Evolutionary conservation across 495 filamentous ascomycete genomes (phyloP), one percentile per base, ranked within the genome.

Genomic region (Amorphotheca resinae): DNA sequence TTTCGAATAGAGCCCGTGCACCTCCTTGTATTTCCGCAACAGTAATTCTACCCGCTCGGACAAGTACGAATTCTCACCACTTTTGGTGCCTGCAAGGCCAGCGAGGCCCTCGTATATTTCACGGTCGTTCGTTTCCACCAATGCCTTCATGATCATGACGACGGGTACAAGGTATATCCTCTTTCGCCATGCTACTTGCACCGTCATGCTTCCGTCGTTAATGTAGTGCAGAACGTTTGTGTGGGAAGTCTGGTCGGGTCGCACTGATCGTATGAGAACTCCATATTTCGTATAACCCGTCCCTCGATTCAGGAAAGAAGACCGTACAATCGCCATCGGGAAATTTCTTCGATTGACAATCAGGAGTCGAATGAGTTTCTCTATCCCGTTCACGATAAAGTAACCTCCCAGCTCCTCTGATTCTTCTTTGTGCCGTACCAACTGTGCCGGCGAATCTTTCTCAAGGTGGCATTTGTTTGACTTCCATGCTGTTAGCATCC

Each of bases 111-210:
- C 89, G 51, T 88, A 98, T 36, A 98, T 91, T 56, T 94, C 87
- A 39, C 86, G 77, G 51, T 98, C 91, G 52, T 94, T 96, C 9
- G 91, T 96, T 61, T 98, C 88, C 15, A 87, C 74, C 33, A 98
- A 72, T 2, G 91, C 91, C 66, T 95, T 96, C 48, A 98, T 62
- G 11, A 95, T 75, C 91, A 98, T 95, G 73, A 95, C 79, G 46
- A 86, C 83, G 14, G 91, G 91, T 11, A 98, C 72, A 17, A 95
- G 72, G 57, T 82, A 98, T 64, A 96, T 91, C 49, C 85, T 85
- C 69, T 98, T 98, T 49, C 89, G 72, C 91, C 91, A 98, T 1
- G 89, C 95, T 63, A 98, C 96, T 30, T 91, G 75, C 67, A 98
- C 93, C 1, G 83, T 95, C 46, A 95, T 76, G 59, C 95, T 95